Conservation (phyloP, 2,329 filamentous ascomycete species). For the Clarireedia hainanense region DNA sequence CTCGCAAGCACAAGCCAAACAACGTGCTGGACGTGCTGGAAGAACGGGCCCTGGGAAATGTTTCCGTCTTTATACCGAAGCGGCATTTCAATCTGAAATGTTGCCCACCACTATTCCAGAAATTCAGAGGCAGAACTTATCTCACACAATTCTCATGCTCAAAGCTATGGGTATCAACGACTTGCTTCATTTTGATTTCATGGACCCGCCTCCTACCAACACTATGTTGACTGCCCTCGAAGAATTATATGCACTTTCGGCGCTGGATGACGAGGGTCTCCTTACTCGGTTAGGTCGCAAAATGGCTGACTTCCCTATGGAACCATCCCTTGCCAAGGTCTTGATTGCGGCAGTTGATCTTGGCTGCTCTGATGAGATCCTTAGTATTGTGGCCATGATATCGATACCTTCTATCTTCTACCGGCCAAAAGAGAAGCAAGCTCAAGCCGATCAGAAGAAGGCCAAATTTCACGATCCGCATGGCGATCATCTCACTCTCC, state of each 20-base stretch:
- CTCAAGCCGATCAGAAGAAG: slow-evolving; percentile 97
- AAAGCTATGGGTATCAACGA: slow-evolving; percentile 97
- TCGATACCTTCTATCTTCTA: slow-evolving; percentile 93
- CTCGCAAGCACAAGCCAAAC: slow-evolving; percentile 93
- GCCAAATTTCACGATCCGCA: slow-evolving; percentile 84
- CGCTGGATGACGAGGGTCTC: slow-evolving; percentile 92
- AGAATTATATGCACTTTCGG: slow-evolving; percentile 94
- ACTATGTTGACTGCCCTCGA: slow-evolving; percentile 97
- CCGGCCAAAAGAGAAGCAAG: slow-evolving; percentile 74
- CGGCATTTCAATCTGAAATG: slow-evolving; percentile 93
- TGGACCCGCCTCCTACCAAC: slow-evolving; percentile 96
- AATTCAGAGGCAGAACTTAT: slow-evolving; percentile 86
- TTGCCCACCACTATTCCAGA: slow-evolving; percentile 97
- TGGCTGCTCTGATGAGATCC: slow-evolving; percentile 96
- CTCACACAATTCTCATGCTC: slow-evolving; percentile 89
- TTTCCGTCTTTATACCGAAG: slow-evolving; percentile 93
- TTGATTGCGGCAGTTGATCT: slow-evolving; percentile 95
- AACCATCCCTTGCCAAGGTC: slow-evolving; percentile 93
- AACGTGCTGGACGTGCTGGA: slow-evolving; percentile 96
- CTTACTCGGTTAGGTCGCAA: slow-evolving; percentile 78
- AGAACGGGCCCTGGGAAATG: slow-evolving; percentile 98
- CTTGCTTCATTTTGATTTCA: slow-evolving; percentile 94
- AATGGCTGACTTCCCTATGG: slow-evolving; percentile 91
- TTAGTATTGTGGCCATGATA: slow-evolving; percentile 87
- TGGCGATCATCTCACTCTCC: slow-evolving; percentile 89